These are phyloP conservation scores for Monilinia vaccinii-corymbosi DNA, from an alignment of 2,329 filamentous ascomycete genomes.

Conservation along the genomic window DNA sequence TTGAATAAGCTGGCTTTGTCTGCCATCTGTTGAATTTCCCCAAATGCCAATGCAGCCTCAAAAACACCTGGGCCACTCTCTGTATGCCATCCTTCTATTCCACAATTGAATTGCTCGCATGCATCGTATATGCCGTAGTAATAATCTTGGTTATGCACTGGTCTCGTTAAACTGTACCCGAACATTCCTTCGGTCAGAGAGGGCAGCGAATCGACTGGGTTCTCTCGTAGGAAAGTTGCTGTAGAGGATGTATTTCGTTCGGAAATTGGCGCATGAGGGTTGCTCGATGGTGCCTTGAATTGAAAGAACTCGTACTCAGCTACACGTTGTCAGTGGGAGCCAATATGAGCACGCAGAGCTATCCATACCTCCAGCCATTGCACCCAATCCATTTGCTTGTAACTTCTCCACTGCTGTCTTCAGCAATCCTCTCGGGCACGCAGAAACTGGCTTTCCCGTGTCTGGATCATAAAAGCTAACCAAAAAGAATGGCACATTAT, in stretches of 20 bases:
- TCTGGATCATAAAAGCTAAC: conserved; percentile 79
- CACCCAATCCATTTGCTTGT: conserved; percentile 59
- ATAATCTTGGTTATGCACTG: conserved; percentile 85
- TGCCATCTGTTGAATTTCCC: conserved; percentile 80
- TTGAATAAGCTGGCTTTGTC: conserved; percentile 92
- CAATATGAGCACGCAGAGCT: not conserved
- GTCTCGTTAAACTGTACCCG: conserved; percentile 80
- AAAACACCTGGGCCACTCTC: conserved; percentile 91
- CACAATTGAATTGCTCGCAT: conserved; percentile 67
- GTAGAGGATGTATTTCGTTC: conserved; percentile 59
- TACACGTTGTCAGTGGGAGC: conserved; percentile 30
- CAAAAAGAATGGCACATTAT: conserved; percentile 76
- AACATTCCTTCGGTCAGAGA: conserved; percentile 91
- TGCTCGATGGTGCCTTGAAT: conserved; percentile 57
- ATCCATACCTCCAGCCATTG: conserved; percentile 77
- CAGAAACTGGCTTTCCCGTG: conserved; percentile 59
- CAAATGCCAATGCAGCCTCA: conserved; percentile 89
- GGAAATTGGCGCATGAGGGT: conserved; percentile 35
- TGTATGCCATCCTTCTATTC: conserved; percentile 92
- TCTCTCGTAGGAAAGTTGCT: conserved; percentile 63
- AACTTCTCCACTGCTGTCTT: conserved; percentile 60
- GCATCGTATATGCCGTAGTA: conserved; percentile 82
- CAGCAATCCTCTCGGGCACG: conserved; percentile 71
- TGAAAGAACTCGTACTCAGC: conserved; percentile 96
- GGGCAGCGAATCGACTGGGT: conserved; percentile 65